A percentile compares a stretch with the other conserved stretches of the same genome.
These are phyloP conservation scores for Anthoceros angustus DNA, from an alignment of 225 moss, liverwort and hornwort genomes.

Conservation along the genomic window DNA sequence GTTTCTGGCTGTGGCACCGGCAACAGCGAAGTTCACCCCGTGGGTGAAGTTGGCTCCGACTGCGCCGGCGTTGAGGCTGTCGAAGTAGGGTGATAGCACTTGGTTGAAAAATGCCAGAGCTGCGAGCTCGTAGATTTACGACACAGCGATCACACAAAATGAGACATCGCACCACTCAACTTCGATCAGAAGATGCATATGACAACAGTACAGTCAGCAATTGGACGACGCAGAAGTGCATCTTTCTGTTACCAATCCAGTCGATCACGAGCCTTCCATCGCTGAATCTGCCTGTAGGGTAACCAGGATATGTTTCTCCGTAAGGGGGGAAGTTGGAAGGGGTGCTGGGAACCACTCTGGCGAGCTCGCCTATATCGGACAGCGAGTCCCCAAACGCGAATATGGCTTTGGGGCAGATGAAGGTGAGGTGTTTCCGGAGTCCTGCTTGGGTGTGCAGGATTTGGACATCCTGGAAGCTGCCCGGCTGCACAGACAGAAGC, in stretches of 20 bases:
- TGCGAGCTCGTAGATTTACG: background rate
- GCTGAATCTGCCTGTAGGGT: background rate
- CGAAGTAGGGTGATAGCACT: conserved; percentile 13
- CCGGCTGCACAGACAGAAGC: background rate
- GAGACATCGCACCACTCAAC: background rate
- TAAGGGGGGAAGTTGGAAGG: background rate
- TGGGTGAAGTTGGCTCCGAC: conserved; percentile 9
- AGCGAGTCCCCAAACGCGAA: background rate
- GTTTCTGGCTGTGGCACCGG: conserved; percentile 14
- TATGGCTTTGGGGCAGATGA: background rate
- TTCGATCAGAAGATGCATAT: background rate
- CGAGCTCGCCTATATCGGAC: background rate
- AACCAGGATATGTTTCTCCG: background rate
- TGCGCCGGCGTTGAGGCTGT: conserved; percentile 9
- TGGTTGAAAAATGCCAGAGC: conserved; percentile 3
- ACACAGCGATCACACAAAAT: background rate
- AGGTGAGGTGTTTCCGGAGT: background rate
- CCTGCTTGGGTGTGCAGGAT: no score
- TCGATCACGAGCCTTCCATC: background rate
- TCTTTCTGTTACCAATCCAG: background rate
- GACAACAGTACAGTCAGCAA: no score
- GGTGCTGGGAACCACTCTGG: background rate
- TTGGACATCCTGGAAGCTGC: no score
- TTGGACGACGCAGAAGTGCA: background rate
- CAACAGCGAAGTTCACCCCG: conserved; percentile 25